Conservation (phyloP, 768 basidiomycete species). For the Russula brevipes region DNA sequence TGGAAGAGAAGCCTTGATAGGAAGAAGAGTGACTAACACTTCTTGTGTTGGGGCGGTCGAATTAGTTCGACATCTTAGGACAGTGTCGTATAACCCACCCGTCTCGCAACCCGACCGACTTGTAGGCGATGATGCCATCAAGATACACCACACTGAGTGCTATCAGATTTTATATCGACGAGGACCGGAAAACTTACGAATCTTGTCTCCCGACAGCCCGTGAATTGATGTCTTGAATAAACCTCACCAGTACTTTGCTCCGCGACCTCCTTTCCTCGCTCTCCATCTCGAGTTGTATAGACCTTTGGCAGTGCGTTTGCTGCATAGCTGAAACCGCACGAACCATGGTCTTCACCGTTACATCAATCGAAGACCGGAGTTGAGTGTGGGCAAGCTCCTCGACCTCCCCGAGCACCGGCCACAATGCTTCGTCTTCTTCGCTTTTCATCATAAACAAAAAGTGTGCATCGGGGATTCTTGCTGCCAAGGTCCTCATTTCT, state of each 20-base stretch:
- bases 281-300: conserved; percentile 10
- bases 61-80: background rate
- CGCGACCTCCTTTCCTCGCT: background rate
- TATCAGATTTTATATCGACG: background rate
- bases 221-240: conserved; percentile 15
- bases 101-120: background rate
- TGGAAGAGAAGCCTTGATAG: background rate
- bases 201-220: background rate
- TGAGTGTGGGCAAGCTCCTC: background rate
- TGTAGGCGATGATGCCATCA: background rate
- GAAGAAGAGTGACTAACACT: background rate
- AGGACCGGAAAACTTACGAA: conserved; percentile 3
- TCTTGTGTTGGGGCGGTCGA: background rate
- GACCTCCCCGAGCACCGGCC: conserved; percentile 3
- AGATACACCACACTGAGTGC: background rate
- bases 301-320: conserved; percentile 4
- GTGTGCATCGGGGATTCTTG: background rate
- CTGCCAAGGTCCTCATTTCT: conserved; percentile 12
- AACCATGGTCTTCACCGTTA: conserved; percentile 1
- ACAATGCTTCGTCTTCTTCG: background rate
- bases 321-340: conserved; percentile 14
- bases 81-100: background rate
- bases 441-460: conserved; percentile 15
- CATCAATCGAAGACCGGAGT: conserved; percentile 8
- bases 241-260: background rate